Evolutionary conservation across 352 stramenopile genomes (phyloP).

Genomic region (Phytophthora hybrid): DNA sequence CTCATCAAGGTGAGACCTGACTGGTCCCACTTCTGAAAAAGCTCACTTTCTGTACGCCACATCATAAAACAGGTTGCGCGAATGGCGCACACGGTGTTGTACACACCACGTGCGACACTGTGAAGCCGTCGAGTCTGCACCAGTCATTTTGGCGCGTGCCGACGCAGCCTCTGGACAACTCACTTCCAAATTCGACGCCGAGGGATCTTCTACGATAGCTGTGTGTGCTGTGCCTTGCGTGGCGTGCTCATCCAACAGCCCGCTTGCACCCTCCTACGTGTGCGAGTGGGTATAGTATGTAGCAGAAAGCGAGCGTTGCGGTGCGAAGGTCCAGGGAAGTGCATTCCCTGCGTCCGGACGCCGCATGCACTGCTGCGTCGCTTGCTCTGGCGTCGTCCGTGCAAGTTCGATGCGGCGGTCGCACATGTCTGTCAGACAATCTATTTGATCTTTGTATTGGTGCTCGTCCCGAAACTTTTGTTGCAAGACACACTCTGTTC

Average conservation of each 20-base stretch:
- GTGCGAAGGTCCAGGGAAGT: conserved; percentile 39
- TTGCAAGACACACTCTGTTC: conserved; percentile 91
- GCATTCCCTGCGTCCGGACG: conserved; percentile 36
- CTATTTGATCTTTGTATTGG: conserved; percentile 9
- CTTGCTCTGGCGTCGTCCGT: conserved; percentile 30
- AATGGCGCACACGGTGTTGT: background rate
- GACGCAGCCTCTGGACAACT: background rate
- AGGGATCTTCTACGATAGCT: background rate
- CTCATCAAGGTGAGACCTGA: background rate
- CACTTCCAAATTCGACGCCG: conserved; percentile 35
- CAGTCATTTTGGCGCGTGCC: conserved; percentile 40
- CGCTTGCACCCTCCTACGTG: conserved; percentile 51
- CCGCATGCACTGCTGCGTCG: conserved; percentile 44
- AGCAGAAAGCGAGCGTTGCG: conserved; percentile 61
- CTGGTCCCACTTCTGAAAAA: background rate
- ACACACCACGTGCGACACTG: background rate
- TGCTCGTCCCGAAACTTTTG: background rate
- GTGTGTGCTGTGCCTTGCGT: background rate
- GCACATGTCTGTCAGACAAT: conserved; percentile 37
- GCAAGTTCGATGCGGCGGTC: conserved; percentile 40
- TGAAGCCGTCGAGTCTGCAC: conserved; percentile 1
- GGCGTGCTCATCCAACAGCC: conserved; percentile 78
- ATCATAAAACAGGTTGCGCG: background rate
- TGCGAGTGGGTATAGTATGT: conserved; percentile 83
- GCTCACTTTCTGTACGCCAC: background rate